Base-by-base conservation (phyloP, 305 asterid genomes). In the Fraxinus dipetala region DNA sequence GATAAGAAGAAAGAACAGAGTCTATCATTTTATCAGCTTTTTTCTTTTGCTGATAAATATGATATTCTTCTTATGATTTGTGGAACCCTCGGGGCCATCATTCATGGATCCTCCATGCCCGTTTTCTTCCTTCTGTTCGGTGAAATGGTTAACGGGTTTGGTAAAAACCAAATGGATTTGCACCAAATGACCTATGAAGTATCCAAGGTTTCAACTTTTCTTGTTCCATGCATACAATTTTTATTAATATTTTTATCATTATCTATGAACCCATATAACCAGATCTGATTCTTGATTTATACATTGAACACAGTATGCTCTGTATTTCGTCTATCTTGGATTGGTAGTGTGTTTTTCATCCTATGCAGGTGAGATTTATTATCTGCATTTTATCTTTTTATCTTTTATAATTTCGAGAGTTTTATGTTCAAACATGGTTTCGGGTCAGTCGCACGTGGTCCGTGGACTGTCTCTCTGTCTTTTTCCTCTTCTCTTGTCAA, bases 31-130 rank as follows among this genome's bases (percentile, higher is more conserved):
- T 92, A 90, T 63, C 89, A 92, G 93, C 93, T 96, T 4, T 94
- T 96, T 43, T 90, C 97, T 0, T 96, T 94, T 61, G 99, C 99
- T 3, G 98, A 93, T 79, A 93, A 89, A 16, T 94, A 85, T 56
- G 98, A 94, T 84, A 87, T 81, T 67, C 32, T 84, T 43, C 80
- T 96, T 79, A 96, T 96, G 98, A 81, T 80, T 20, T 45, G 83
- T 28, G 98, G 98, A 31, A 96, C 93, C 83, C 32, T 95, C 59
- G 99, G 99, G 16, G 99, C 99, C 75, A 82, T 93, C 59, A 78
- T 96, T 76, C 99, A 96, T 84, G 99, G 99, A 43, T 93, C 98
- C 48, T 90, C 99, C 75, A 96, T 96, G 98, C 99, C 99, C 11
- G 95, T 96, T 79, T 96, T 96, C 94, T 96, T 96, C 81, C 87